These are phyloP conservation scores for Citrullus colocynthis DNA, from an alignment of 306 rosid species.

Conservation along the genomic window DNA sequence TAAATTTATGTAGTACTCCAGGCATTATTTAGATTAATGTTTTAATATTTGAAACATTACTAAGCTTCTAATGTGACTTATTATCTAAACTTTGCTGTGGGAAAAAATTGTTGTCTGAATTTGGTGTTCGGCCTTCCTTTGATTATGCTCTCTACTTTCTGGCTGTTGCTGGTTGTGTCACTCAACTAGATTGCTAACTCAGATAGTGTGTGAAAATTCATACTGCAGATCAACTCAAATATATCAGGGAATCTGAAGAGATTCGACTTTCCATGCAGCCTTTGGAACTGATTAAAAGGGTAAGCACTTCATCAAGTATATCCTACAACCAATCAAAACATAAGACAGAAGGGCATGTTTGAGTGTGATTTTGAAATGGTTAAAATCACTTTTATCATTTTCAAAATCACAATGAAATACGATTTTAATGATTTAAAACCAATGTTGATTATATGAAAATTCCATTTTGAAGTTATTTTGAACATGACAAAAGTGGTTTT, in stretches of 20 bases:
- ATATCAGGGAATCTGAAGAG: constrained; percentile 67
- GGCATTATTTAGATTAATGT: neutral
- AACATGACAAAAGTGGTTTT: too few relatives aligned
- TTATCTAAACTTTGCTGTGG: neutral
- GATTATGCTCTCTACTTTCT: neutral
- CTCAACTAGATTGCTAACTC: neutral
- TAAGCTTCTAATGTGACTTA: neutral
- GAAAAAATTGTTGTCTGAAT: neutral
- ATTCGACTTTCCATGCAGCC: constrained; percentile 88
- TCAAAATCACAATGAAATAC: too few relatives aligned
- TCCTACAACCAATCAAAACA: neutral
- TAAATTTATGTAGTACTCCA: neutral
- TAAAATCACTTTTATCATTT: too few relatives aligned
- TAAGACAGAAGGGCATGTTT: neutral
- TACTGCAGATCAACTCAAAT: constrained; percentile 53
- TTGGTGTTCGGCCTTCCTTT: neutral
- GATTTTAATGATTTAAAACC: too few relatives aligned
- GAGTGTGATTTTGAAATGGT: too few relatives aligned
- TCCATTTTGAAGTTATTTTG: too few relatives aligned
- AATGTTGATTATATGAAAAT: too few relatives aligned
- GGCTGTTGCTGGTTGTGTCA: neutral
- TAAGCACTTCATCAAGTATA: constrained; percentile 4
- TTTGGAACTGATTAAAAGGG: constrained; percentile 83
- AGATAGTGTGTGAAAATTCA: neutral
- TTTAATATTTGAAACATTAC: neutral